A percentile compares a stretch with the other conserved stretches of the same genome.
These are phyloP conservation scores for Gossypium herbaceum DNA, from an alignment of 345 rosid species.

Conservation along the genomic window DNA sequence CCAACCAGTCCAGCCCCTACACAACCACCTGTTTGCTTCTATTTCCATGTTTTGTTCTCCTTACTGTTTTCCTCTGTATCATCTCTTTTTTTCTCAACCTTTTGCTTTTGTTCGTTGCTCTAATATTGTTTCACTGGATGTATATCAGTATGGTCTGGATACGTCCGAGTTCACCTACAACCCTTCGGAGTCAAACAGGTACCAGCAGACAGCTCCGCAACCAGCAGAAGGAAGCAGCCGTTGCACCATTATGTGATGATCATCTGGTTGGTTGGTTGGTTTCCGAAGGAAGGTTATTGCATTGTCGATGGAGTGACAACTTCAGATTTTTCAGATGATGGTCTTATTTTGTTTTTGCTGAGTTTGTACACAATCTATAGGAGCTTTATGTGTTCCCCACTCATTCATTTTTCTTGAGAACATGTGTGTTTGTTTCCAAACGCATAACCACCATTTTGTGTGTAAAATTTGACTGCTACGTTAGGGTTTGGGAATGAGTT, in stretches of 20 bases:
- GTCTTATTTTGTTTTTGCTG: conserved; percentile 24
- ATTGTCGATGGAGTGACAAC: conserved; percentile 20
- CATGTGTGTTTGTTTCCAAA: conserved; percentile 8
- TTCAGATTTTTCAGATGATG: conserved; percentile 24
- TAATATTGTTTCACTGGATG: conserved; percentile 15
- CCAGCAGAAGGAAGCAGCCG: conserved; percentile 80
- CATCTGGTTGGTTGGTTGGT: conserved; percentile 4
- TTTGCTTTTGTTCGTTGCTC: conserved; percentile 1
- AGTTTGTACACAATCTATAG: conserved; percentile 24
- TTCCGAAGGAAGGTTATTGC: conserved; percentile 4
- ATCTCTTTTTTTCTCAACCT: background rate
- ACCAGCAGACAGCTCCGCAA: conserved; percentile 58
- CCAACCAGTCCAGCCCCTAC: background rate
- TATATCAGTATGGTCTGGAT: conserved; percentile 82
- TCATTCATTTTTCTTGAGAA: conserved; percentile 5
- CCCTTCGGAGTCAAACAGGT: conserved; percentile 75
- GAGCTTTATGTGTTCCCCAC: conserved; percentile 10
- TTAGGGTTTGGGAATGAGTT: conserved; percentile 4
- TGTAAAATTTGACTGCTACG: conserved; percentile 6
- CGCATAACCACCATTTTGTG: conserved; percentile 15
- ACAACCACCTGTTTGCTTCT: background rate
- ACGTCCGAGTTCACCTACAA: conserved; percentile 92
- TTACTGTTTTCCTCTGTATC: background rate
- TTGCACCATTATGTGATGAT: conserved; percentile 72
- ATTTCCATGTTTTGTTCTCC: background rate